Evolutionary conservation across 805 yeast species (phyloP), one percentile per base, ranked within the genome.

Genomic region (Zygosaccharomyces bisporus): DNA sequence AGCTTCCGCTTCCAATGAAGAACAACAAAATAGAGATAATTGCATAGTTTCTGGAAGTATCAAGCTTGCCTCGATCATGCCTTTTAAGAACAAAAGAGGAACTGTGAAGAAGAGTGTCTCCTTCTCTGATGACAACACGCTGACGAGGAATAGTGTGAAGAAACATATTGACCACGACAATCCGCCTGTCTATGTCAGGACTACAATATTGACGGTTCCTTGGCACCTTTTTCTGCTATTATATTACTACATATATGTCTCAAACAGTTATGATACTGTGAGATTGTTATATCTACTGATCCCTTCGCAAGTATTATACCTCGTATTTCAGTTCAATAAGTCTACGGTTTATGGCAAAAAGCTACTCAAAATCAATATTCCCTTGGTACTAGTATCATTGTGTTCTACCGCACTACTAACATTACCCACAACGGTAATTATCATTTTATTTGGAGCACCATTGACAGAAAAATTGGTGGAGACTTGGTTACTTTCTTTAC

Each of bases 371-470:
- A 53, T 55, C 7, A 63, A 64, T 19, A 21, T 46, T 16, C 43
- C 60, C 2, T 41, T 63, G 33, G 35, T 59, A 2, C 27, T 64
- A 0, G 41, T 58, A 16, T 51, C 66, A 2, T 36, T 60, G 3
- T 52, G 51, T 24, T 60, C 60, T 9, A 33, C 65, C 1, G 25
- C 58, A 13, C 18, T 56, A 8, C 36, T 65, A 8, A 54, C 64
- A 34, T 7, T 60, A 4, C 61, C 66, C 2, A 47, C 61, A 2
- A 48, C 52, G 42, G 27, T 65, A 2, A 46, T 73, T 1, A 60
- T 83, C 36, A 69, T 88, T 1, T 55, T 88, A 9, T 78, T 86
- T 57, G 97, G 97, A 6, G 95, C 96, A 0, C 96, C 96, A 10
- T 68, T 84, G 34, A 66, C 77, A 1, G 68, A 77, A 1, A 70